Conservation (phyloP, 2,329 filamentous ascomycete genomes). For the Talaromyces sp. region DNA sequence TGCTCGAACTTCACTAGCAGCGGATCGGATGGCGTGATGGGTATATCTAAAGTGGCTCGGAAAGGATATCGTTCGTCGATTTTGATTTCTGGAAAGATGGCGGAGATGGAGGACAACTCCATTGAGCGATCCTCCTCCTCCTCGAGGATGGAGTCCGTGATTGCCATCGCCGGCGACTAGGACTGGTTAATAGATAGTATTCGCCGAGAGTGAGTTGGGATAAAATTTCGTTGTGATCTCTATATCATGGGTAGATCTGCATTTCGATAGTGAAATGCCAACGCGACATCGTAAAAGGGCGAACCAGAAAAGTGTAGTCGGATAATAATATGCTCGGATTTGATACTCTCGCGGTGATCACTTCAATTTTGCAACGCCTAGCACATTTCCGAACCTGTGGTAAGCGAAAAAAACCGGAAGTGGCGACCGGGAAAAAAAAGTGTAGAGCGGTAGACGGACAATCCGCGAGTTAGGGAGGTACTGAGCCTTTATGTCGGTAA, state of each 20-base stretch:
- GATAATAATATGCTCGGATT: not conserved
- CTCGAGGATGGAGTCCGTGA: slow-evolving; percentile 1
- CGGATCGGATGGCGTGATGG: slow-evolving; percentile 51
- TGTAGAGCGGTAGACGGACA: slow-evolving; percentile 1
- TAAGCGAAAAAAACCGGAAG: slow-evolving; percentile 2
- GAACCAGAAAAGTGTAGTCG: not conserved
- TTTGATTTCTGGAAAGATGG: slow-evolving; percentile 59
- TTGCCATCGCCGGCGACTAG: slow-evolving; percentile 1
- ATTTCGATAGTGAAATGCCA: slow-evolving; percentile 1
- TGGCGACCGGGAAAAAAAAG: slow-evolving; percentile 4
- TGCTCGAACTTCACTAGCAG: slow-evolving; percentile 44
- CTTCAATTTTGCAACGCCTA: not conserved
- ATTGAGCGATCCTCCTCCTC: slow-evolving; percentile 57
- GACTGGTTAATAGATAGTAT: not conserved
- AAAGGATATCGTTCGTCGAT: slow-evolving; percentile 44
- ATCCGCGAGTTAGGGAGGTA: slow-evolving; percentile 9
- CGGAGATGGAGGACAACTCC: slow-evolving; percentile 56
- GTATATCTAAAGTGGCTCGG: slow-evolving; percentile 51
- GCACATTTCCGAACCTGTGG: not conserved
- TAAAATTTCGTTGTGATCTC: not conserved
- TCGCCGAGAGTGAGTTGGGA: not conserved
- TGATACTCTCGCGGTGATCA: not conserved
- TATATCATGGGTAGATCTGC: not conserved
- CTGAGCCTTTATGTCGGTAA: not conserved
- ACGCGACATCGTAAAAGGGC: slow-evolving; percentile 4